Conservation (phyloP, 2,329 filamentous ascomycete genomes). For the Venturia effusa region DNA sequence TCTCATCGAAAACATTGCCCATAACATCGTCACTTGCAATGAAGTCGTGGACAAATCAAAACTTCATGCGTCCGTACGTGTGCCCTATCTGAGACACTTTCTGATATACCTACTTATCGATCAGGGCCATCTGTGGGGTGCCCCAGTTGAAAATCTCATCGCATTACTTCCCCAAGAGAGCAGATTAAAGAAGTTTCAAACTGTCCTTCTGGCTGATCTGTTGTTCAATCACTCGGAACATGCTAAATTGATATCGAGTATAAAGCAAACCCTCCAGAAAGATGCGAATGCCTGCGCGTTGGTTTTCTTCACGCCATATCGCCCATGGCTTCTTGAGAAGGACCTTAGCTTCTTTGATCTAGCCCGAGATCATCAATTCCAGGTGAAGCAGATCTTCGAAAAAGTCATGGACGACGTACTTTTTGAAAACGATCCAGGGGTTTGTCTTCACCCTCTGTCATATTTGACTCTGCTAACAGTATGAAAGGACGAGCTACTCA, state of each 20-base stretch:
- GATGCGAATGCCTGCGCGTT: conserved; percentile 51
- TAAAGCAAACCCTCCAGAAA: conserved; percentile 54
- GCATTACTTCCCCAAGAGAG: conserved; percentile 38
- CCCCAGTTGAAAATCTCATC: conserved; percentile 47
- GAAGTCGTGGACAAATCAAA: conserved; percentile 26
- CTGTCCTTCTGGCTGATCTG: conserved; percentile 77
- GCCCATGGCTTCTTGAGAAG: conserved; percentile 78
- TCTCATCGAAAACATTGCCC: conserved; percentile 66
- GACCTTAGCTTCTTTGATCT: conserved; percentile 81
- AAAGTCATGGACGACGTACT: conserved; percentile 74
- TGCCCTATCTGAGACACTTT: neutral
- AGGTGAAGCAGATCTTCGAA: conserved; percentile 71
- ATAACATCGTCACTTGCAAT: conserved; percentile 57
- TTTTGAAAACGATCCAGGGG: conserved; percentile 79
- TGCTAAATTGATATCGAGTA: conserved; percentile 59
- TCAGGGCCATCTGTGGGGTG: conserved; percentile 78
- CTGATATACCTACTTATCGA: conserved; percentile 12
- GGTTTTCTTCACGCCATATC: conserved; percentile 90
- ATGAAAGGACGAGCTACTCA: conserved; percentile 57
- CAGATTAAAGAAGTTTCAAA: conserved; percentile 49
- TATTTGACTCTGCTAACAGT: neutral
- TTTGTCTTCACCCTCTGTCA: conserved; percentile 25
- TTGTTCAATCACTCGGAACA: conserved; percentile 90
- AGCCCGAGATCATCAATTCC: conserved; percentile 58
- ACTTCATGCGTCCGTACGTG: conserved; percentile 27